Base-by-base conservation (phyloP, 129 eudicot genomes). In the Heracleum sosnowskyi region DNA sequence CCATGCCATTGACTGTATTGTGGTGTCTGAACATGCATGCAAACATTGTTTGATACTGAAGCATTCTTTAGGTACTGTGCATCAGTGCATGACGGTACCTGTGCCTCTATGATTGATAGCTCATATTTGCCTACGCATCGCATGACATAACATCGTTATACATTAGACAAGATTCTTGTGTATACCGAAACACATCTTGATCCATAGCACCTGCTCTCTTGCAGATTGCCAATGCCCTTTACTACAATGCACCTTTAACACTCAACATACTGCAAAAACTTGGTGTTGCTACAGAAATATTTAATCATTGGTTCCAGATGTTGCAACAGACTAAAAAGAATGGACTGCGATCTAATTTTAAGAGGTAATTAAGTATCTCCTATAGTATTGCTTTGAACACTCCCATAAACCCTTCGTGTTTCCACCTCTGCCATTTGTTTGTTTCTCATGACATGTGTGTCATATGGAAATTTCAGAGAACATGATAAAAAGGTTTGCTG, bases 261-360 rank as follows among this genome's bases (percentile, higher is more conserved):
- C 96, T 91, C 69, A 85, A 77, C 84, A 86, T 91, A 79, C 77
- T 93, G 84, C 98, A 93, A 86, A 91, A 91, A 84, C 91, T 93
- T 77, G 92, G 93, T 81, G 87, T 93, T 33, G 92, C 98, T 26
- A 88, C 98, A 68, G 98, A 93, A 75, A 82, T 93, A 51, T 93
- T 93, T 76, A 85, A 84, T 76, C 93, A 91, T 64, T 93, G 98
- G 98, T 93, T 93, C 88, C 98, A 91, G 82, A 93, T 90, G 96
- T 77, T 93, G 85, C 93, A 86, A 79, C 96, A 93, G 88, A 90
- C 92, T 17, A 93, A 91, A 78, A 91, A 86, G 83, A 91, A 87
- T 81, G 97, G 97, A 18, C 75, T 45, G 44, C 90, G 87, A 40
- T 88, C 90, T 29, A 91, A 93, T 83, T 93, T 93, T 83, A 93